Conservation (phyloP, 2,329 filamentous ascomycete species). For the Massarina eburnea region DNA sequence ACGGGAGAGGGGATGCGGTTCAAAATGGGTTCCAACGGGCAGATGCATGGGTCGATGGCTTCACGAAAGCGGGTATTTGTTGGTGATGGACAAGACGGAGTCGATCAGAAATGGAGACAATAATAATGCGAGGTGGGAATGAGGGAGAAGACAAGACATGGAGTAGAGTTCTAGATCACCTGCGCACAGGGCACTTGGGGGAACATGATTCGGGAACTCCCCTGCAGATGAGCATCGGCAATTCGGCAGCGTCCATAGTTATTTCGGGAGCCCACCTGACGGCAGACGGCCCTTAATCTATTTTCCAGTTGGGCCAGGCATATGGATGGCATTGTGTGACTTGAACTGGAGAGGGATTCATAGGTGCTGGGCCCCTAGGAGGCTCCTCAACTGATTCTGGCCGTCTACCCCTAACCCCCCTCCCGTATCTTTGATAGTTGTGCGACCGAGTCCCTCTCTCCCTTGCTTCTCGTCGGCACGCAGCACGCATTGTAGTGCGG, state of each 20-base stretch:
- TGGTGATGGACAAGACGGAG: no score
- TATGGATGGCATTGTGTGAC: no score
- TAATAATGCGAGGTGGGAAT: no score
- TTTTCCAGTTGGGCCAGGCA: no score
- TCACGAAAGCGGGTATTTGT: neutral
- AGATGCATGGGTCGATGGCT: neutral
- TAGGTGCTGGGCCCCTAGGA: no score
- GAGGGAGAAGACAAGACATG: no score
- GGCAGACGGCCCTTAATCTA: neutral
- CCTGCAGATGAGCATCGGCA: neutral
- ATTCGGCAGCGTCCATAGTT: neutral
- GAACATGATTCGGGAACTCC: neutral
- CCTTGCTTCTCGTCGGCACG: conserved; percentile 20
- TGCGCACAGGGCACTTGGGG: neutral
- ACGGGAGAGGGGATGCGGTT: neutral
- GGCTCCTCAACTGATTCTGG: neutral
- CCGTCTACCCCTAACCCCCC: neutral
- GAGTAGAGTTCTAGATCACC: no score
- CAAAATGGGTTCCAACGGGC: neutral
- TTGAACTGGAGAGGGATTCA: no score
- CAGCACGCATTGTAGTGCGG: conserved; percentile 22
- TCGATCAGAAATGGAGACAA: no score
- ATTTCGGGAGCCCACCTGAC: neutral
- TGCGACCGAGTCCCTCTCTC: conserved; percentile 18
- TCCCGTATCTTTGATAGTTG: conserved; percentile 2